Conservation (phyloP, 495 filamentous ascomycete species). For the Penicillium longicatenatum region DNA sequence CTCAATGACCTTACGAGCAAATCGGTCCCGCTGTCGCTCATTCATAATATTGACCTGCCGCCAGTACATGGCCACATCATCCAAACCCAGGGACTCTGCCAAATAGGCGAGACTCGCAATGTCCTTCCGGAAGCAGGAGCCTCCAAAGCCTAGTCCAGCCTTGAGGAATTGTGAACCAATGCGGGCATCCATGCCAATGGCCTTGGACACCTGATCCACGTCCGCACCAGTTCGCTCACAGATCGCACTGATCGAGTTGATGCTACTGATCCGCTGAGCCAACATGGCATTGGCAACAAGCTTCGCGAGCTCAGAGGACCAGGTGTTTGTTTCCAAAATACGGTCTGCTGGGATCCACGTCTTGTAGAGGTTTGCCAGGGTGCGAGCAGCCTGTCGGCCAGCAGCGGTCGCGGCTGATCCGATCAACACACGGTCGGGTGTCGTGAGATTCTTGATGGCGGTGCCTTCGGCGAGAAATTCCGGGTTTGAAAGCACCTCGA, state of each 20-base stretch:
- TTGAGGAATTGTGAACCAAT: conserved; percentile 77
- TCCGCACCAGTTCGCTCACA: conserved; percentile 80
- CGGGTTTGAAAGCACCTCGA: conserved; percentile 82
- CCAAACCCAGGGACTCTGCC: conserved; percentile 66
- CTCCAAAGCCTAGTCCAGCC: conserved; percentile 77
- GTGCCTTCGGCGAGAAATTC: conserved; percentile 83
- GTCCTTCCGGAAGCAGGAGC: conserved; percentile 83
- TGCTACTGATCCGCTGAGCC: conserved; percentile 81
- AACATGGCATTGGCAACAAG: conserved; percentile 80
- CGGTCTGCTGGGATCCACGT: conserved; percentile 67
- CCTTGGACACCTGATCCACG: conserved; percentile 68
- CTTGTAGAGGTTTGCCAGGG: conserved; percentile 65
- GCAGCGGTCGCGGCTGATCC: conserved; percentile 60
- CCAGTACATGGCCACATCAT: conserved; percentile 80
- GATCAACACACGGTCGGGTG: conserved; percentile 78
- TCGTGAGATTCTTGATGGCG: conserved; percentile 67
- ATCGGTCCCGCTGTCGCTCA: conserved; percentile 72
- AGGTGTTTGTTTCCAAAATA: conserved; percentile 73
- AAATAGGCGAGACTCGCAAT: conserved; percentile 76
- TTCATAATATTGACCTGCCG: conserved; percentile 71
- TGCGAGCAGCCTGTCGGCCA: conserved; percentile 62
- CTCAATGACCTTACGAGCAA: conserved; percentile 61
- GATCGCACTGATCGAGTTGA: conserved; percentile 79
- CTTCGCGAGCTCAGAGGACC: conserved; percentile 81
- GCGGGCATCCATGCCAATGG: conserved; percentile 69